Evolutionary conservation across 352 stramenopile genomes (phyloP).

Genomic region (Phytophthora sp.): DNA sequence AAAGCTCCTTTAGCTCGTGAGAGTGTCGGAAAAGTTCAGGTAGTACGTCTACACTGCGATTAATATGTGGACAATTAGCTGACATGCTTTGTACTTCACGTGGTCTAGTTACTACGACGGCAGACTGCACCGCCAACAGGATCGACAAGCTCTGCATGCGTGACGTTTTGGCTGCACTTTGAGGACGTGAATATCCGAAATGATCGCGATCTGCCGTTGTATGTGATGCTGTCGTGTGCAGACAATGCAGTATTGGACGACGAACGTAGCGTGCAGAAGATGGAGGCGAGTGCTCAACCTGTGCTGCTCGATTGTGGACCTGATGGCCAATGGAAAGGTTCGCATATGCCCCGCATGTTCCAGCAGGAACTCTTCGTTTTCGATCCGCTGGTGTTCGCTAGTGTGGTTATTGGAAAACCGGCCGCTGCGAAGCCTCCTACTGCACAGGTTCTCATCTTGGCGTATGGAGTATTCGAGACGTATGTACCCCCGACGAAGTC

Average conservation of each 20-base stretch:
- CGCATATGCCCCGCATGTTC: conserved; percentile 50
- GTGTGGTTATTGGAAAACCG: conserved; percentile 66
- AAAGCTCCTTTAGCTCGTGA: conserved; percentile 10
- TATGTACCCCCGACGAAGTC: conserved; percentile 62
- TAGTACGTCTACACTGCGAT: not conserved
- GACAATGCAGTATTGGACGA: conserved; percentile 34
- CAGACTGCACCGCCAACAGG: not conserved
- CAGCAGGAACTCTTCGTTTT: conserved; percentile 67
- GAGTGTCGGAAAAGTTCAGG: conserved; percentile 33
- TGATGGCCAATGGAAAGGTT: conserved; percentile 67
- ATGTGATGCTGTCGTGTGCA: conserved; percentile 57
- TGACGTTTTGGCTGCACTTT: conserved; percentile 63
- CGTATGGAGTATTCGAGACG: conserved; percentile 61
- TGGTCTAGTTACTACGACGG: conserved; percentile 15
- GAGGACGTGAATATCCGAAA: conserved; percentile 60
- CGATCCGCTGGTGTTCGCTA: conserved; percentile 56
- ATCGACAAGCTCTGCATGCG: not conserved
- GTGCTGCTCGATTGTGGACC: conserved; percentile 65
- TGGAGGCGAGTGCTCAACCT: conserved; percentile 52
- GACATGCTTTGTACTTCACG: conserved; percentile 9
- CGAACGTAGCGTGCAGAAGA: conserved; percentile 33
- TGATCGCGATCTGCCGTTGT: conserved; percentile 61
- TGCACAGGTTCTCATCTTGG: conserved; percentile 51
- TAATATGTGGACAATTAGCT: not conserved
- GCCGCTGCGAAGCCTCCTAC: conserved; percentile 61